A percentile compares a stretch with the other conserved stretches of the same genome.
These are phyloP conservation scores for Aspergillus tamarii DNA, from an alignment of 2,329 filamentous ascomycete species.

Conservation along the genomic window DNA sequence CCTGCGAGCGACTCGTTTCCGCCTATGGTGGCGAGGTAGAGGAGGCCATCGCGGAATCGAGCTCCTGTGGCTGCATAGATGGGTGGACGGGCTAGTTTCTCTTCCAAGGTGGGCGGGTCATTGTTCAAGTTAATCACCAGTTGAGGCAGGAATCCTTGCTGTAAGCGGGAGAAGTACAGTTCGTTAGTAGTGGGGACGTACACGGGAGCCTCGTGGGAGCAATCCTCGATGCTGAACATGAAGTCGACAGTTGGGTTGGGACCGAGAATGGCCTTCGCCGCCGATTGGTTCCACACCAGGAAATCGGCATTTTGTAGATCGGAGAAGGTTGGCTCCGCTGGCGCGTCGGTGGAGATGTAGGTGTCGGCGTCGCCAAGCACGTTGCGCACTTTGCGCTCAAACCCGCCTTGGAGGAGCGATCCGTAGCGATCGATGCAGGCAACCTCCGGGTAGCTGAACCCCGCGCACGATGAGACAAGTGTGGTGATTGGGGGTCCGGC, in stretches of 20 bases:
- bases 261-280: neutral
- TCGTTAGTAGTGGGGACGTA: neutral
- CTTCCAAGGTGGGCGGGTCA: neutral
- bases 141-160: neutral
- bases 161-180: neutral
- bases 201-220: neutral
- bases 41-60: neutral
- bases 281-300: neutral
- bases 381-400: neutral
- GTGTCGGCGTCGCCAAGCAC: neutral
- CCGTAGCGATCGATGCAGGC: neutral
- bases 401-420: neutral
- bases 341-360: neutral
- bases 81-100: neutral
- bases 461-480: neutral
- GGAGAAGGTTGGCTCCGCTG: neutral
- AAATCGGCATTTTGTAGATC: neutral
- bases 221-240: neutral
- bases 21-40: neutral
- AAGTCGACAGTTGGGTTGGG: neutral
- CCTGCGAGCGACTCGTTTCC: neutral
- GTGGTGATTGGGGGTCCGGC: neutral
- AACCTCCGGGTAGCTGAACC: neutral
- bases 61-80: neutral
- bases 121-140: neutral